Evolutionary conservation across 2,329 filamentous ascomycete genomes (phyloP).

Genomic region (Madurella fahalii): DNA sequence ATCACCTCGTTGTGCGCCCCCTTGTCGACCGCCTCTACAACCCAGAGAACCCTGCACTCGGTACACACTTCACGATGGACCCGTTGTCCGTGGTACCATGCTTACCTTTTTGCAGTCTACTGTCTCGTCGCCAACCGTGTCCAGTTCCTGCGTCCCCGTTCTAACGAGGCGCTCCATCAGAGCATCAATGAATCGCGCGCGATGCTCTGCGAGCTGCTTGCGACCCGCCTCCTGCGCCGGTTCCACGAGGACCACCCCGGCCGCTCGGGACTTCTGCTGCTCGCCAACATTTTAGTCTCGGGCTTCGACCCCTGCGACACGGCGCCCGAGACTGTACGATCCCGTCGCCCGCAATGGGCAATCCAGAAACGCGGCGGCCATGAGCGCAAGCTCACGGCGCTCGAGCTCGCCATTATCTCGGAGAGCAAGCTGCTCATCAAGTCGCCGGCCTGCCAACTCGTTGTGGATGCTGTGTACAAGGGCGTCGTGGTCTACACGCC

Average conservation of each 20-base stretch:
- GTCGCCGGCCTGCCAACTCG: constrained; percentile 63
- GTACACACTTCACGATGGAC: constrained; percentile 34
- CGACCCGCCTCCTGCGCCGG: constrained; percentile 60
- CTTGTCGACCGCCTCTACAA: constrained; percentile 66
- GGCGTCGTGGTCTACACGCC: constrained; percentile 68
- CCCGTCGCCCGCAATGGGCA: constrained; percentile 39
- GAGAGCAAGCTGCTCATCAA: constrained; percentile 66
- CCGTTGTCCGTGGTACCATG: background rate
- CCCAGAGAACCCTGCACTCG: constrained; percentile 59
- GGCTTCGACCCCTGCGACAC: constrained; percentile 70
- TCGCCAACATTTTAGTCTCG: constrained; percentile 65
- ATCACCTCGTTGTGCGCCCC: constrained; percentile 61
- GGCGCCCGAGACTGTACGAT: constrained; percentile 55
- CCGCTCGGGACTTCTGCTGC: constrained; percentile 56
- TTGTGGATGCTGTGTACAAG: constrained; percentile 66
- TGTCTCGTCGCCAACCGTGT: constrained; percentile 67
- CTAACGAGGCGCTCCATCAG: constrained; percentile 58
- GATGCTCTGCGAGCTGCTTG: constrained; percentile 64
- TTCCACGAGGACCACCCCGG: constrained; percentile 66
- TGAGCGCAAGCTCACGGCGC: constrained; percentile 58
- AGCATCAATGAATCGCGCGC: constrained; percentile 66
- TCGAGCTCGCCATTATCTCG: constrained; percentile 68
- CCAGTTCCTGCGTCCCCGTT: constrained; percentile 65
- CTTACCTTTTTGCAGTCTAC: constrained; percentile 48
- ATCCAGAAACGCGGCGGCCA: constrained; percentile 37